Percentiles rank a stretch among this genome's conserved stretches.
These are phyloP conservation scores for Kuraishia floccosa DNA, from an alignment of 805 yeast genomes.

Conservation along the genomic window DNA sequence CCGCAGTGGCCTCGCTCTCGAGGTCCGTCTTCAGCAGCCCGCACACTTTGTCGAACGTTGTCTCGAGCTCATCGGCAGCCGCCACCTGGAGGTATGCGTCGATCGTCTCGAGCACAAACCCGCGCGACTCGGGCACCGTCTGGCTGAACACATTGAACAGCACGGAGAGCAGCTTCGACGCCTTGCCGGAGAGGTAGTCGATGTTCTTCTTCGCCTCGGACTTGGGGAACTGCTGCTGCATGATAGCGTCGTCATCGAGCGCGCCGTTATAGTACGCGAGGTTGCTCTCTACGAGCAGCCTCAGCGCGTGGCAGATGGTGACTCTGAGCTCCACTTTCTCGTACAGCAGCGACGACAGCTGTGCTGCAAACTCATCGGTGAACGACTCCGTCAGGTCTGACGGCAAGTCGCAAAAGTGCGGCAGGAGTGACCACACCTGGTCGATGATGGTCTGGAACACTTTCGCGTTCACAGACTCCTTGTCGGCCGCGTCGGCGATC, in stretches of 20 bases:
- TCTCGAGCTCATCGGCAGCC: slow-evolving; percentile 50
- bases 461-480: slow-evolving; percentile 59
- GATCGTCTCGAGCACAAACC: slow-evolving; percentile 77
- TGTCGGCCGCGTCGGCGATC: slow-evolving; percentile 27
- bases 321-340: slow-evolving; percentile 66
- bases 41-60: slow-evolving; percentile 81
- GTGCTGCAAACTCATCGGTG: slow-evolving; percentile 67
- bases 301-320: slow-evolving; percentile 73
- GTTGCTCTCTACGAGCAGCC: slow-evolving; percentile 69
- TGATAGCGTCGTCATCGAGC: slow-evolving; percentile 40
- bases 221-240: slow-evolving; percentile 51
- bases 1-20: slow-evolving; percentile 36
- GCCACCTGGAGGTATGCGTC: slow-evolving; percentile 70
- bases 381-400: slow-evolving; percentile 56
- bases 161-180: slow-evolving; percentile 74
- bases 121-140: slow-evolving; percentile 74
- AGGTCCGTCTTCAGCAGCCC: slow-evolving; percentile 64
- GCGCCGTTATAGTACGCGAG: slow-evolving; percentile 51
- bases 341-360: slow-evolving; percentile 64
- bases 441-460: slow-evolving; percentile 77
- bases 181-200: slow-evolving; percentile 49
- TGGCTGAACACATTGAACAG: slow-evolving; percentile 89
- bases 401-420: slow-evolving; percentile 84
- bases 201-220: slow-evolving; percentile 44
- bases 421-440: slow-evolving; percentile 87